These are phyloP conservation scores for Annona cherimola DNA, from an alignment of 164 flowering plant genomes.

Conservation along the genomic window DNA sequence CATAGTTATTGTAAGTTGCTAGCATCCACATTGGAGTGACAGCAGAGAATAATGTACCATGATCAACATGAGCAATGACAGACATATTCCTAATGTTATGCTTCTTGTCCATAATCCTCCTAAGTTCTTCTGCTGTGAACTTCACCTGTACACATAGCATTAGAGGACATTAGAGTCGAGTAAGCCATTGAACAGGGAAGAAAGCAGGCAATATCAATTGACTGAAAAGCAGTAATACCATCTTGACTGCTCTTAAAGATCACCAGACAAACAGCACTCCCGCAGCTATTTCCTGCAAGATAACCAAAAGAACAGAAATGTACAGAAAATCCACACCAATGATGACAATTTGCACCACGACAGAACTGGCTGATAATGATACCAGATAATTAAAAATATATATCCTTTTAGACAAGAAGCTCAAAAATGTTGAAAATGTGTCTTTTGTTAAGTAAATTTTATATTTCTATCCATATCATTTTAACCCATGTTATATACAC, in stretches of 20 bases:
- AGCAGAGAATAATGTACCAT: conserved; percentile 11
- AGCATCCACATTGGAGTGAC: background rate
- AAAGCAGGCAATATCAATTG: background rate
- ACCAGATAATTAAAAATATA: no score
- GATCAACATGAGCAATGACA: conserved; percentile 28
- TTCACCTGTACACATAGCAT: conserved; percentile 22
- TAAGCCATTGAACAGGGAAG: background rate
- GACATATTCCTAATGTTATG: conserved; percentile 30
- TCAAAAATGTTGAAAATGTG: no score
- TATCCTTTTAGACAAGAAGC: no score
- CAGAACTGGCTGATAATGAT: no score
- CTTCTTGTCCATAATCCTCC: conserved; percentile 31
- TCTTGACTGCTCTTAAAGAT: conserved; percentile 3
- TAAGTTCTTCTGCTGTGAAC: conserved; percentile 29
- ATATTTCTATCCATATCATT: no score
- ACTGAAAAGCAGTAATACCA: conserved; percentile 5
- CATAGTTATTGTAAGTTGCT: background rate
- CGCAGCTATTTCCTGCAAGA: conserved; percentile 3
- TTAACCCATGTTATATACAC: no score
- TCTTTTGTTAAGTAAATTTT: no score
- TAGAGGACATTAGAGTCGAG: background rate
- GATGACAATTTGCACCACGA: no score
- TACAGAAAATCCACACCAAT: no score
- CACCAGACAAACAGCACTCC: background rate
- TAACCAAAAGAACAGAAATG: no score